Base-by-base conservation (phyloP, 768 basidiomycete species). In the Hebeloma cylindrosporum region DNA sequence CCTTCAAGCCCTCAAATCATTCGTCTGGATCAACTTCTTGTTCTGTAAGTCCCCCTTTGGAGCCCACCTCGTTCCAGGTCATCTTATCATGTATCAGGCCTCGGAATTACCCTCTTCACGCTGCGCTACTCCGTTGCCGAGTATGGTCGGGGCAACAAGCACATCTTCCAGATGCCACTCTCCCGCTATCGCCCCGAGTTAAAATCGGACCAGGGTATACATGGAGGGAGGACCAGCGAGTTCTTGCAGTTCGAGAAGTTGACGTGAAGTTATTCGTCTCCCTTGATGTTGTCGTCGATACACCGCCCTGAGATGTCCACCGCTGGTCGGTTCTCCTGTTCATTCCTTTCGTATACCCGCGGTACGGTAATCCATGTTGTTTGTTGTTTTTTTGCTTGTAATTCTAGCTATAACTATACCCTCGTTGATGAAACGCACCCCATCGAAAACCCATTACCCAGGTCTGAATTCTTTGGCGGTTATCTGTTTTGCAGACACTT, bases 21-120 rank as follows among this genome's bases (percentile, higher is more conserved):
- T 82, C 52, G 72, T 81, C 27, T 83, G 81, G 80, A 62, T 81
- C 32, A 73, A 78, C 58, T 81, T 78, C 64, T 30, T 76, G 20
- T 59, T 74, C 4, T 64, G 80, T 81, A 47, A 28, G 78, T 71
- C 8, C 8, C 32, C 29, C 23, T 14, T 14, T 22, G 5, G 16
- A 25, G 6, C 36, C 26, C 22, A 28, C n/a, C 30, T 25, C 40
- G 31, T 31, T 23, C 36, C 25, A 21, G 11, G 25, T 39, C 21
- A 34, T 10, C 28, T 28, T 41, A n/a, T n/a, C n/a, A n/a, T n/a
- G n/a, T 17, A 23, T 11, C 27, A 80, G 78, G 78, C 54, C 62
- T 76, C 50, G 55, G 66, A 40, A 73, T 70, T 18, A 57, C 68
- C 4, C 31, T 71, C 18, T 56, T 67, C 46, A 74, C 70, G 5